Evolutionary conservation across 441 rosid species (phyloP).

Genomic region (Jatropha podagrica): DNA sequence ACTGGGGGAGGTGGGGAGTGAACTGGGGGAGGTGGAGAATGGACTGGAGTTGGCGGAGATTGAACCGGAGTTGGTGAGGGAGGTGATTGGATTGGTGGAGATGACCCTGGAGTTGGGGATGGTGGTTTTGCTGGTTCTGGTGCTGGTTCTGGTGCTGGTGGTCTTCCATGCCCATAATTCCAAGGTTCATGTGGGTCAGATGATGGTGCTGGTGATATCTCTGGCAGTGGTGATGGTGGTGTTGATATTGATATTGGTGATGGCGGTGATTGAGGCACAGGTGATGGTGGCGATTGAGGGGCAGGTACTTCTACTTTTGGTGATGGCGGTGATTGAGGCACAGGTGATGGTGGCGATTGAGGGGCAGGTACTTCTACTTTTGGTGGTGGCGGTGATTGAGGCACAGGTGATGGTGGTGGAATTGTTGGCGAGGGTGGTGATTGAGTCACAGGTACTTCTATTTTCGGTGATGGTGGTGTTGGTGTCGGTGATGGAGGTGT

Average conservation of each 20-base stretch:
- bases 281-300: not conserved
- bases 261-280: not conserved
- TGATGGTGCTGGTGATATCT: slow-evolving; percentile 12
- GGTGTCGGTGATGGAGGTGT: slow-evolving; percentile 6
- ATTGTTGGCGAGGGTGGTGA: slow-evolving; percentile 3
- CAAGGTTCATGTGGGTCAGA: slow-evolving; percentile 16
- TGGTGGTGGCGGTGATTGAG: not conserved
- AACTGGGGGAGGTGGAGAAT: no score
- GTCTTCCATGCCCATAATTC: not conserved
- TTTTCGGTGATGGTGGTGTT: slow-evolving; percentile 18
- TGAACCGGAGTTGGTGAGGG: slow-evolving; percentile 24
- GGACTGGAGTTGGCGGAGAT: slow-evolving; percentile 17
- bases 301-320: not conserved
- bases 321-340: slow-evolving; percentile 1
- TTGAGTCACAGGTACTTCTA: slow-evolving; percentile 3
- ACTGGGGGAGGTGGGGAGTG: no score
- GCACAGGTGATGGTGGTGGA: not conserved
- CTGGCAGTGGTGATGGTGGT: slow-evolving; percentile 14
- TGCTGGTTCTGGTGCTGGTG: slow-evolving; percentile 7
- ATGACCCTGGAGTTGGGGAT: slow-evolving; percentile 18
- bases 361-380: not conserved
- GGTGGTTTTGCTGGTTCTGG: slow-evolving; percentile 14
- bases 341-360: slow-evolving; percentile 1
- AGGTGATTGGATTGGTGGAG: slow-evolving; percentile 31
- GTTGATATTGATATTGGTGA: not conserved